phyloP scores from a whole-genome alignment of 1,139 yeast genomes.

The Trichomonascaceae sp. region DNA sequence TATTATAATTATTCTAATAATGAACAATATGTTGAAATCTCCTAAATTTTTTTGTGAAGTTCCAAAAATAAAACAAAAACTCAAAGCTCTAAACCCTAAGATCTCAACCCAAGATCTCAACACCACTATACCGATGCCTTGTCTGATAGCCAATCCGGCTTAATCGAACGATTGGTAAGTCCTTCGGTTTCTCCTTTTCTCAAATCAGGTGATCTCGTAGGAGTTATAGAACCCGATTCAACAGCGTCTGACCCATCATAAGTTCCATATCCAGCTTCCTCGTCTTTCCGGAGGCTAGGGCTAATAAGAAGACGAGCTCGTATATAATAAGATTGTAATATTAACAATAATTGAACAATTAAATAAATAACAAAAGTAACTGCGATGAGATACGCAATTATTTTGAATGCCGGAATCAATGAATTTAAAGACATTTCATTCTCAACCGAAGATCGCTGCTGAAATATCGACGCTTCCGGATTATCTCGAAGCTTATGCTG shows the following conservation, averaged over 20 bases:
- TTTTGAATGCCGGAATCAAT: not conserved
- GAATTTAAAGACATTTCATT: not conserved
- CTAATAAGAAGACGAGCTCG: not conserved
- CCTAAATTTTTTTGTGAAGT: not conserved
- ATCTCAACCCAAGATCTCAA: not conserved
- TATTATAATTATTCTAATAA: too few species aligned
- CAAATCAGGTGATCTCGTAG: not conserved
- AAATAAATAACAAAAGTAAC: not conserved
- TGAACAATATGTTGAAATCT: not conserved
- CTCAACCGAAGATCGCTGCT: not conserved
- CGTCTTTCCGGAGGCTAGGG: not conserved
- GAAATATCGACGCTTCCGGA: constrained; percentile 1
- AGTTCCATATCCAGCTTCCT: not conserved
- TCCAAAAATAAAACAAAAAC: not conserved
- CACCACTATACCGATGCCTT: not conserved
- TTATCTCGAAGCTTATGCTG: constrained; percentile 15
- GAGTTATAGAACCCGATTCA: not conserved
- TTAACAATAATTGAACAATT: not conserved
- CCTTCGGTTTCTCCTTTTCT: not conserved
- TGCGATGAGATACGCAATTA: not conserved
- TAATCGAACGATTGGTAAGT: not conserved
- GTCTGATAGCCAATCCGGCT: not conserved
- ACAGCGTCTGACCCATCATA: not conserved
- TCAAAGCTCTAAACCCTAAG: too few species aligned
- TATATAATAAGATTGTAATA: not conserved